phyloP scores from a whole-genome alignment of 352 stramenopile species.

The Pseudoperonospora humuli region DNA sequence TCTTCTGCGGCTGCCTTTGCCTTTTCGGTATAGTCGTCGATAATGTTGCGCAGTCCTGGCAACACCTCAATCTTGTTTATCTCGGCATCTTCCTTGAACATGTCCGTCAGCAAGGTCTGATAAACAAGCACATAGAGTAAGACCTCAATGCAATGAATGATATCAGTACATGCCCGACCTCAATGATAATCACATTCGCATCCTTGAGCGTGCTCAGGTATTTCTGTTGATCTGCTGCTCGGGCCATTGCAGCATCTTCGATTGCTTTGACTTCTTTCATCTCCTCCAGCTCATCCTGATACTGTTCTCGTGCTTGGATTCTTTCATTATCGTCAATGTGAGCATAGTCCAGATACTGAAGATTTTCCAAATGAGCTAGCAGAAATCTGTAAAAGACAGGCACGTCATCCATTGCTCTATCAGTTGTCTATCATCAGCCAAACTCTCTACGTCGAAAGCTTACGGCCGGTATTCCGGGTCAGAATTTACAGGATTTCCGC shows the following conservation, averaged over 20 bases:
- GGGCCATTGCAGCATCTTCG: constrained; percentile 60
- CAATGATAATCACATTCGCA: constrained; percentile 84
- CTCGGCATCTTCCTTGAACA: constrained; percentile 90
- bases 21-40: constrained; percentile 87
- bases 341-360: constrained; percentile 92
- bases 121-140: background rate
- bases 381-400: constrained; percentile 48
- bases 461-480: constrained; percentile 87
- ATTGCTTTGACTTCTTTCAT: constrained; percentile 83
- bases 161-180: constrained; percentile 32
- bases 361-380: constrained; percentile 87
- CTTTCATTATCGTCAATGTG: constrained; percentile 78
- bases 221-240: constrained; percentile 71
- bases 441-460: constrained; percentile 2
- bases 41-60: constrained; percentile 82
- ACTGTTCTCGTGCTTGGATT: constrained; percentile 81
- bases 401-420: background rate
- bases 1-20: constrained; percentile 75
- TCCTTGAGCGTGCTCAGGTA: constrained; percentile 76
- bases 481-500: constrained; percentile 88
- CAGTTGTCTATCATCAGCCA: background rate
- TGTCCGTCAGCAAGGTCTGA: constrained; percentile 82
- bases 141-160: too few relatives aligned
- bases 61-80: constrained; percentile 88
- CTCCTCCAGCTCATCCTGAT: constrained; percentile 83